Conservation (phyloP, 139 green algal genomes). For the Ettlia oleoabundans region DNA sequence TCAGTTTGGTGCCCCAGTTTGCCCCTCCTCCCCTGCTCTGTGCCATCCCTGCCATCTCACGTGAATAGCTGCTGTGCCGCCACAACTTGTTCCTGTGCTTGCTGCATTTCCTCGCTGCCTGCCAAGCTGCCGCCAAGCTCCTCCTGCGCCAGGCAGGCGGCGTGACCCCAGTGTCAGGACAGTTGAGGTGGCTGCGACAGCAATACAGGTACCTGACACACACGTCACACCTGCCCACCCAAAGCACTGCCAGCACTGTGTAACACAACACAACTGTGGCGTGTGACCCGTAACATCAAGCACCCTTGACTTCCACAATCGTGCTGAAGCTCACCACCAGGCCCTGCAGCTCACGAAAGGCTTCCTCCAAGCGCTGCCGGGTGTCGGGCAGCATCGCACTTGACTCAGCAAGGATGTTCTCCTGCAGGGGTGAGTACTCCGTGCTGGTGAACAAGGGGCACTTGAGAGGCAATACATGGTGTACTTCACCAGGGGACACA, state of each 20-base stretch:
- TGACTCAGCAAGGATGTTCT: slow-evolving; percentile 87
- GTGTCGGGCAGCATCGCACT: slow-evolving; percentile 91
- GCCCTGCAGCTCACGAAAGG: slow-evolving; percentile 69
- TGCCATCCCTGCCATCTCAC: background rate
- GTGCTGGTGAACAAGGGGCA: no score
- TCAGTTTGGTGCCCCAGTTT: background rate
- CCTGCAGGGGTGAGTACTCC: no score
- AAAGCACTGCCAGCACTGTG: background rate
- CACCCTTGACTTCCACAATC: no score
- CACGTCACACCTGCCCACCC: background rate
- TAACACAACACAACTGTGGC: background rate
- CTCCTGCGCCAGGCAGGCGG: slow-evolving; percentile 26
- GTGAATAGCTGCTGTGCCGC: slow-evolving; percentile 25
- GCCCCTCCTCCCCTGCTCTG: background rate
- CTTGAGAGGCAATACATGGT: no score
- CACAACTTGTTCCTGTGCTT: slow-evolving; percentile 20
- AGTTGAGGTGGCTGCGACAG: background rate
- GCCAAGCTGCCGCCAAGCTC: slow-evolving; percentile 1
- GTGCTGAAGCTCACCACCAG: slow-evolving; percentile 81
- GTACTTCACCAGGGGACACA: no score
- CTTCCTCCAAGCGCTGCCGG: slow-evolving; percentile 73
- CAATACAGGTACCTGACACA: background rate
- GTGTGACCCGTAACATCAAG: no score
- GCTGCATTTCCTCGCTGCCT: slow-evolving; percentile 24
- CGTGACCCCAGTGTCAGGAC: no score